Percentiles rank a stretch among this genome's conserved stretches.
phyloP scores from a whole-genome alignment of 1,139 yeast species.

The Taphrina communis region DNA sequence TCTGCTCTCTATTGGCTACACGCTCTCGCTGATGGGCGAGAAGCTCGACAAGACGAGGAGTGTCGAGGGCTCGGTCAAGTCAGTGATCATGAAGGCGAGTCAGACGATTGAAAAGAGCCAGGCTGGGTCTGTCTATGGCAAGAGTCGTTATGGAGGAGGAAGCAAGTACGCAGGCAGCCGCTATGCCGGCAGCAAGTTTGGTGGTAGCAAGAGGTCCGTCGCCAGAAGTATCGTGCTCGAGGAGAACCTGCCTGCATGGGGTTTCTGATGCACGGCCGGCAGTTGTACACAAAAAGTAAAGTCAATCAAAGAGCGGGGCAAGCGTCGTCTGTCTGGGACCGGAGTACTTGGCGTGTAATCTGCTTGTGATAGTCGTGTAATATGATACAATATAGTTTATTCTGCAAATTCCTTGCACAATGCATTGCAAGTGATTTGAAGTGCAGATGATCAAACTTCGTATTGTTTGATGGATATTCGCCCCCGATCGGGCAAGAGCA shows the following conservation, averaged over 20 bases:
- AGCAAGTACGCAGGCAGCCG: constrained; percentile 30
- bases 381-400: neutral
- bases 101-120: constrained; percentile 39
- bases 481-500: constrained; percentile 5
- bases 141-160: constrained; percentile 37
- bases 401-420: neutral
- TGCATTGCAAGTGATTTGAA: neutral
- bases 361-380: neutral
- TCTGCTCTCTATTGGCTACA: constrained; percentile 31
- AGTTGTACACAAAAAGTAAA: neutral
- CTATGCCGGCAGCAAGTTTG: constrained; percentile 37
- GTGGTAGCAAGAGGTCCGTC: constrained; percentile 34
- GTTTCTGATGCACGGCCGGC: constrained; percentile 16
- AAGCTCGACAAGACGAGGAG: constrained; percentile 31
- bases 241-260: constrained; percentile 36
- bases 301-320: no score
- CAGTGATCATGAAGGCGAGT: constrained; percentile 33
- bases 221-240: constrained; percentile 36
- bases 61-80: constrained; percentile 36
- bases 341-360: constrained; percentile 12
- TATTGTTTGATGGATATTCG: neutral
- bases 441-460: no score
- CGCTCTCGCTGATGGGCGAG: constrained; percentile 35
- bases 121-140: constrained; percentile 36
- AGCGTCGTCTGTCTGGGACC: neutral